These are phyloP conservation scores for Aegle marmelos DNA, from an alignment of 345 rosid genomes.

Conservation along the genomic window DNA sequence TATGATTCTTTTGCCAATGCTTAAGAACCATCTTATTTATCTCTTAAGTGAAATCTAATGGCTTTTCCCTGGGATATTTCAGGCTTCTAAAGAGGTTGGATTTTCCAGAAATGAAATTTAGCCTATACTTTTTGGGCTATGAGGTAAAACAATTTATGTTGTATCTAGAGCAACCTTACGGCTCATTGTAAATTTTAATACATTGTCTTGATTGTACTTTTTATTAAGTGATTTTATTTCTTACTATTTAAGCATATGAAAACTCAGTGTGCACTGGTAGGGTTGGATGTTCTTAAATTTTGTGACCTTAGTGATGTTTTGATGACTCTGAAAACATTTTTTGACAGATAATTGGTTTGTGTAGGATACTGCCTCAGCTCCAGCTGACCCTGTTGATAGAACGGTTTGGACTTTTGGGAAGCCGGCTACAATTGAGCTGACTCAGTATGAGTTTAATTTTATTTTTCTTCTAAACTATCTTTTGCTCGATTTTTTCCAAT, in stretches of 20 bases:
- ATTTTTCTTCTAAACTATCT: neutral
- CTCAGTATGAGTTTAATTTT: conserved; percentile 54
- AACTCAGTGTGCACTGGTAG: neutral
- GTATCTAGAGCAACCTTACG: neutral
- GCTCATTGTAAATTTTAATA: too few species aligned
- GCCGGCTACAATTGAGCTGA: conserved; percentile 83
- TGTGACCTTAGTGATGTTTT: neutral
- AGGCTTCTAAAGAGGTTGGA: conserved; percentile 90
- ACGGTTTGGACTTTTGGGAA: conserved; percentile 78
- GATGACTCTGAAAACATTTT: neutral
- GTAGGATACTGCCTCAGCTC: conserved; percentile 72
- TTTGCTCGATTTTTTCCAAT: neutral
- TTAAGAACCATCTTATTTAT: neutral
- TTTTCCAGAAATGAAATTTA: conserved; percentile 87
- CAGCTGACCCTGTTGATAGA: conserved; percentile 70
- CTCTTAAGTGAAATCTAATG: neutral
- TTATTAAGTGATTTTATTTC: neutral
- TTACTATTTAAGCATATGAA: neutral
- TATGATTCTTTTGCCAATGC: neutral
- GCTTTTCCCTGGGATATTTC: conserved; percentile 12
- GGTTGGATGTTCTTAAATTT: neutral
- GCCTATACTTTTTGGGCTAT: conserved; percentile 83
- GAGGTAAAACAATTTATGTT: conserved; percentile 49
- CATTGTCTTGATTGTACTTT: too few species aligned
- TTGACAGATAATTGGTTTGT: conserved; percentile 12